phyloP scores from a whole-genome alignment of 495 filamentous ascomycete genomes.

The Penicillium alfredii region DNA sequence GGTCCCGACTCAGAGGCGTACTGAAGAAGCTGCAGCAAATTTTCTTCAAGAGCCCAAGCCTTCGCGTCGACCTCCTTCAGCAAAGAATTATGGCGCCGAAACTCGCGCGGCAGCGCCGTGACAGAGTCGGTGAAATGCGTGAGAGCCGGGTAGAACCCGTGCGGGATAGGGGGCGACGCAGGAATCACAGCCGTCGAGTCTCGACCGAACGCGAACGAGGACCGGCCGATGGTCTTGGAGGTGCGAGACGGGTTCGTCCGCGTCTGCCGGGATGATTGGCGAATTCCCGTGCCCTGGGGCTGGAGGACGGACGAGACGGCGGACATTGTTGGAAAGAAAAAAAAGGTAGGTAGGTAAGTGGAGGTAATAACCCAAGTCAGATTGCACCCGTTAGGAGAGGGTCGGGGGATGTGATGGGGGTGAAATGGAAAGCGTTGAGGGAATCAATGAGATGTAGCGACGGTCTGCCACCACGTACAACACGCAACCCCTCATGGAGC shows the following conservation, averaged over 20 bases:
- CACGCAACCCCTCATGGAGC: slow-evolving; percentile 4
- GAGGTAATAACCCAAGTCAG: slow-evolving; percentile 11
- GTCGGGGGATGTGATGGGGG: slow-evolving; percentile 10
- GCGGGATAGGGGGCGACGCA: slow-evolving; percentile 32
- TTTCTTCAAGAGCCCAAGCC: slow-evolving; percentile 50
- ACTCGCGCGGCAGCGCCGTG: slow-evolving; percentile 86
- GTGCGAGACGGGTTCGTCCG: slow-evolving; percentile 57
- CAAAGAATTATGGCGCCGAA: slow-evolving; percentile 88
- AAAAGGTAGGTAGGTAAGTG: slow-evolving; percentile 16
- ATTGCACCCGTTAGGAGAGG: slow-evolving; percentile 11
- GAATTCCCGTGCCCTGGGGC: slow-evolving; percentile 31
- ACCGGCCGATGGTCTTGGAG: slow-evolving; percentile 49
- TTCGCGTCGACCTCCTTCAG: slow-evolving; percentile 98
- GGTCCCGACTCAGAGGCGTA: slow-evolving; percentile 55
- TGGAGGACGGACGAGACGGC: slow-evolving; percentile 26
- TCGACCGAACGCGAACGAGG: slow-evolving; percentile 42
- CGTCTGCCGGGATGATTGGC: slow-evolving; percentile 53
- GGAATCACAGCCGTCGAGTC: slow-evolving; percentile 28
- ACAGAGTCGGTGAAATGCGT: slow-evolving; percentile 92
- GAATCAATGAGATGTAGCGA: slow-evolving; percentile 8
- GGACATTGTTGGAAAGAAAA: slow-evolving; percentile 24
- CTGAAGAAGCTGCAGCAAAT: slow-evolving; percentile 63
- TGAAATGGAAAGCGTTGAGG: slow-evolving; percentile 2
- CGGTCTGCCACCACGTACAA: slow-evolving; percentile 2
- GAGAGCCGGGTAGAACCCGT: slow-evolving; percentile 83